Conservation (phyloP, 202 grass and related monocot species). For the Zoysia matrella region DNA sequence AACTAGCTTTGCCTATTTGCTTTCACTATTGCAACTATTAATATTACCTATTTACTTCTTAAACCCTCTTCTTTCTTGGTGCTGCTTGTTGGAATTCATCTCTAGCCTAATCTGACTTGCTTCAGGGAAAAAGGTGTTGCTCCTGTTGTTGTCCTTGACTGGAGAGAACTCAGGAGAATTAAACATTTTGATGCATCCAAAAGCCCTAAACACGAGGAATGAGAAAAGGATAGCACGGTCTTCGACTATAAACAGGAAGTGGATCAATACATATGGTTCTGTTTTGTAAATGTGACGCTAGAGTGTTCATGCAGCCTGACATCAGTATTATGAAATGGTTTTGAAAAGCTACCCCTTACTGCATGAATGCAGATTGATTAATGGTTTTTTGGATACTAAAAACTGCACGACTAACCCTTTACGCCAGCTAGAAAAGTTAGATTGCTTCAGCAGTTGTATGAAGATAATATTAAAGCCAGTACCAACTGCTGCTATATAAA, state of each 20-base stretch:
- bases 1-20: not conserved
- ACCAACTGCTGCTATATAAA: not conserved
- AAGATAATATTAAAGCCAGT: slow-evolving; percentile 3
- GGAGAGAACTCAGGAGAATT: not conserved
- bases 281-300: not conserved
- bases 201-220: slow-evolving; percentile 21
- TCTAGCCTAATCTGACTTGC: not conserved
- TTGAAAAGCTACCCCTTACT: not conserved
- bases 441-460: not conserved
- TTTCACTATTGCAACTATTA: not conserved
- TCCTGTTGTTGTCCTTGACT: not conserved
- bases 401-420: not conserved
- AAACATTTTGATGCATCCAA: not conserved
- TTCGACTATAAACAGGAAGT: not conserved
- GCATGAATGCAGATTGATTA: slow-evolving; percentile 10
- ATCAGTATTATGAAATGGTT: not conserved
- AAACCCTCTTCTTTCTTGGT: not conserved
- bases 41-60: not conserved
- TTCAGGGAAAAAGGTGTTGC: not conserved
- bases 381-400: not conserved
- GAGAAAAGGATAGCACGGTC: not conserved
- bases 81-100: not conserved
- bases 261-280: not conserved
- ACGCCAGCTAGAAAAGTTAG: not conserved
- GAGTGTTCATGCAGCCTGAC: not conserved